A percentile compares a stretch with the other conserved stretches of the same genome.
Evolutionary conservation across 2,329 filamentous ascomycete species (phyloP).

Genomic region (Conoideocrella luteorostrata): DNA sequence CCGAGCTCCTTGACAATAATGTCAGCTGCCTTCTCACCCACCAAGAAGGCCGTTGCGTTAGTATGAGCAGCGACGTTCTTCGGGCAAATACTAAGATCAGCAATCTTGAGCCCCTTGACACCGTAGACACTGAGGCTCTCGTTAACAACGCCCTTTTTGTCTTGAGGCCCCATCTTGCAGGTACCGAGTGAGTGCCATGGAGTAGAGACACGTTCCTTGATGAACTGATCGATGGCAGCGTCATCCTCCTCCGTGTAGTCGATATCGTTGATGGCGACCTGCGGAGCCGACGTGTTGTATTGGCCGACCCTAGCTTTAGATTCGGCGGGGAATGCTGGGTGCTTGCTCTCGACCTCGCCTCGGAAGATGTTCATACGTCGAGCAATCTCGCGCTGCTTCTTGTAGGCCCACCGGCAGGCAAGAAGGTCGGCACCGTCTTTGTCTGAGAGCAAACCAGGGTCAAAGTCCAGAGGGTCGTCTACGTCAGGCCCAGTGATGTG

Average conservation of each 20-base stretch:
- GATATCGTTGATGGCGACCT: slow-evolving; percentile 29
- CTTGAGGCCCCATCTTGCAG: slow-evolving; percentile 33
- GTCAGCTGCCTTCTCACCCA: background rate
- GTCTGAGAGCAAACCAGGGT: slow-evolving; percentile 48
- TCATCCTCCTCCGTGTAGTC: slow-evolving; percentile 41
- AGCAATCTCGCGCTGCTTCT: slow-evolving; percentile 51
- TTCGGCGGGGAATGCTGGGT: slow-evolving; percentile 31
- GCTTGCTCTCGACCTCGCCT: slow-evolving; percentile 38
- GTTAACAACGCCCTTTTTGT: slow-evolving; percentile 34
- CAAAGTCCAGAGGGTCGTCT: no score
- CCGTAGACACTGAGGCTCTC: slow-evolving; percentile 33
- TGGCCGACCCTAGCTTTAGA: no score
- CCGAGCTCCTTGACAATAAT: background rate
- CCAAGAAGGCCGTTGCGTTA: background rate
- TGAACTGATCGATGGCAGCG: slow-evolving; percentile 34
- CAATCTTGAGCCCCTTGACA: slow-evolving; percentile 30
- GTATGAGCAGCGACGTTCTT: slow-evolving; percentile 36
- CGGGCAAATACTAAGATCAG: slow-evolving; percentile 26
- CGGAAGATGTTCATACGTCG: slow-evolving; percentile 46
- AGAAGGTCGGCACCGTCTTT: slow-evolving; percentile 44
- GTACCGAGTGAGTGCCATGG: slow-evolving; percentile 38
- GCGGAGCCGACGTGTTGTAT: slow-evolving; percentile 13
- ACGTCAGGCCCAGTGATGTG: no score
- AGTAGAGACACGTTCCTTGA: slow-evolving; percentile 29
- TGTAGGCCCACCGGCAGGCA: slow-evolving; percentile 55